Conservation (phyloP, 2,329 filamentous ascomycete genomes). For the Scleromitrula shiraiana region DNA sequence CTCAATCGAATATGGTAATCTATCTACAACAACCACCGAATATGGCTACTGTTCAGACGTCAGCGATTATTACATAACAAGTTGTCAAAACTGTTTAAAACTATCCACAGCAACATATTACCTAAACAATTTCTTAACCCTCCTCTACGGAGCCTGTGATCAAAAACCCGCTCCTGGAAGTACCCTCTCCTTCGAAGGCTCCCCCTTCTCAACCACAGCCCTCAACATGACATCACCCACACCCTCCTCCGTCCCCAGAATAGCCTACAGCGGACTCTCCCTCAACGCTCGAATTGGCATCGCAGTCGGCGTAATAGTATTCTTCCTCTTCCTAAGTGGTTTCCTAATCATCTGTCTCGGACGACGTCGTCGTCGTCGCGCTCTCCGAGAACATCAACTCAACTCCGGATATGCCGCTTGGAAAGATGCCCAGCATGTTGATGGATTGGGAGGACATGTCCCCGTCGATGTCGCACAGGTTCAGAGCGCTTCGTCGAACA, state of each 20-base stretch:
- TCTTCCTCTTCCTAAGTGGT: slow-evolving; percentile 41
- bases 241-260: slow-evolving; percentile 27
- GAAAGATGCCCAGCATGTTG: slow-evolving; percentile 12
- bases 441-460: slow-evolving; percentile 6
- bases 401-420: slow-evolving; percentile 22
- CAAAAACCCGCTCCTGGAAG: slow-evolving; percentile 41
- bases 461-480: neutral
- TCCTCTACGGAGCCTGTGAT: slow-evolving; percentile 41
- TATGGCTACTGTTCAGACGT: slow-evolving; percentile 49
- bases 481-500: slow-evolving; percentile 21
- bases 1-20: slow-evolving; percentile 42
- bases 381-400: slow-evolving; percentile 35
- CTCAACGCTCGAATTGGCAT: slow-evolving; percentile 52
- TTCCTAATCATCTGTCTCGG: slow-evolving; percentile 49
- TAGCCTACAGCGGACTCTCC: slow-evolving; percentile 32
- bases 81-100: slow-evolving; percentile 43
- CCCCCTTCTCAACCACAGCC: slow-evolving; percentile 40
- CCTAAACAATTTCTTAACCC: slow-evolving; percentile 45
- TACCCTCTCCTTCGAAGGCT: slow-evolving; percentile 43
- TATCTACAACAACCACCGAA: slow-evolving; percentile 35
- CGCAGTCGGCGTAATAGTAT: slow-evolving; percentile 41
- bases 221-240: slow-evolving; percentile 45
- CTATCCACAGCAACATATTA: slow-evolving; percentile 32
- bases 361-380: slow-evolving; percentile 45
- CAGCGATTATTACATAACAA: slow-evolving; percentile 32